These are phyloP conservation scores for Thielaviopsis ethacetica DNA, from an alignment of 2,329 filamentous ascomycete genomes.

Conservation along the genomic window DNA sequence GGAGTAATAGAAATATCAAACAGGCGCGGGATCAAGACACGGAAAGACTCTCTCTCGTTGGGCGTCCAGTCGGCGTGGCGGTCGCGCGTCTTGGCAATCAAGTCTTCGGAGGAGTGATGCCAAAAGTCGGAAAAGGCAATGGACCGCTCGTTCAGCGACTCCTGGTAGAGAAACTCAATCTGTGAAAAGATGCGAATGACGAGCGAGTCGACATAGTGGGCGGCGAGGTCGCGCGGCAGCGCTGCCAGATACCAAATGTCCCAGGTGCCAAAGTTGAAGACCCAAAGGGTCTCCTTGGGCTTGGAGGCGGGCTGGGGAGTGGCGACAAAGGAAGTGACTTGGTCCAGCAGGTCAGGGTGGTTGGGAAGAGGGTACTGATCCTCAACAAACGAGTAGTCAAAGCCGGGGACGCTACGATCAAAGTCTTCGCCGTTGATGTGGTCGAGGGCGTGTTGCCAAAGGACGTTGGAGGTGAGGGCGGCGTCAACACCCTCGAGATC, in stretches of 20 bases:
- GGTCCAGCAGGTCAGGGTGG: constrained; percentile 26
- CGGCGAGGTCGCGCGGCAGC: constrained; percentile 25
- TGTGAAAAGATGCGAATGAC: constrained; percentile 26
- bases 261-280: constrained; percentile 38
- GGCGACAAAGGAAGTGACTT: constrained; percentile 30
- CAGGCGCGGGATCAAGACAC: constrained; percentile 33
- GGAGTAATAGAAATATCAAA: constrained; percentile 38
- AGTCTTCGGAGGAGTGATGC: constrained; percentile 17
- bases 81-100: constrained; percentile 17
- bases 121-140: constrained; percentile 30
- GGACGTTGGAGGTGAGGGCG: constrained; percentile 33
- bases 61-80: constrained; percentile 16
- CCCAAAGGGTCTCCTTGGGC: constrained; percentile 33
- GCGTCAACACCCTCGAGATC: constrained; percentile 18
- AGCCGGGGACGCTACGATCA: constrained; percentile 20
- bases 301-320: constrained; percentile 19
- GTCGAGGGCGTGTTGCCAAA: constrained; percentile 27
- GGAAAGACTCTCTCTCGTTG: constrained; percentile 25
- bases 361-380: constrained; percentile 26
- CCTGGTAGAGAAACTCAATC: constrained; percentile 30
- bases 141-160: constrained; percentile 25
- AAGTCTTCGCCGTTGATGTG: constrained; percentile 18
- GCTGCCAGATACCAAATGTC: constrained; percentile 36
- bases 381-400: constrained; percentile 27
- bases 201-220: constrained; percentile 22